Conservation (phyloP, 108 stramenopile species). For the Nitzschia sp. region DNA sequence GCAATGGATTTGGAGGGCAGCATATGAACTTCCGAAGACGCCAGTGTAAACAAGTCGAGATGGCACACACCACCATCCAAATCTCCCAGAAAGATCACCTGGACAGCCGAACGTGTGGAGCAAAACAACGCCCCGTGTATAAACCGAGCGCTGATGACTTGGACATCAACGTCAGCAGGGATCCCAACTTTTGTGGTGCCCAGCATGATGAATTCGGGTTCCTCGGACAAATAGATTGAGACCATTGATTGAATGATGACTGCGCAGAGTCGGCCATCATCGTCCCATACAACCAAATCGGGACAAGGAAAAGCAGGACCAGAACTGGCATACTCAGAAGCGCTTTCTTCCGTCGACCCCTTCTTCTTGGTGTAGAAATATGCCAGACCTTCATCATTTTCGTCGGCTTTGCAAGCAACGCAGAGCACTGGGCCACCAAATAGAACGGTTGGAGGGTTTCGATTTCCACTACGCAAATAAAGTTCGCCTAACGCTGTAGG, state of each 20-base stretch:
- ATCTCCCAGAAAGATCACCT: slow-evolving; percentile 74
- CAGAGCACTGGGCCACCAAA: slow-evolving; percentile 87
- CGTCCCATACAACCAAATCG: slow-evolving; percentile 81
- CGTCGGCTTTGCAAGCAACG: slow-evolving; percentile 53
- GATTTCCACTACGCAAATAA: slow-evolving; percentile 68
- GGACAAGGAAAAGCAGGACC: slow-evolving; percentile 82
- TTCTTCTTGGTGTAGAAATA: slow-evolving; percentile 76
- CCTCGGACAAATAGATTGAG: slow-evolving; percentile 68
- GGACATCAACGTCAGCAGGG: slow-evolving; percentile 29
- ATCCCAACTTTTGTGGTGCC: slow-evolving; percentile 53
- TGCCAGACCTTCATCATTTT: slow-evolving; percentile 54
- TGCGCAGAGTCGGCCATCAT: slow-evolving; percentile 75
- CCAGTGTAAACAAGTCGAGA: slow-evolving; percentile 68
- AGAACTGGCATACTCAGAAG: slow-evolving; percentile 53
- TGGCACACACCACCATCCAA: slow-evolving; percentile 59
- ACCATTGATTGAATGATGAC: slow-evolving; percentile 62
- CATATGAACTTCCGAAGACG: slow-evolving; percentile 47
- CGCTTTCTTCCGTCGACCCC: slow-evolving; percentile 51
- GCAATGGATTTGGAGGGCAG: slow-evolving; percentile 20
- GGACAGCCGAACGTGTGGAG: slow-evolving; percentile 63
- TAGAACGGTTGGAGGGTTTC: slow-evolving; percentile 57
- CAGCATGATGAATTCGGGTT: slow-evolving; percentile 64
- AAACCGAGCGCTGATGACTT: slow-evolving; percentile 69
- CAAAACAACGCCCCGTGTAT: slow-evolving; percentile 79
- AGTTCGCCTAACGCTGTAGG: slow-evolving; percentile 60